A percentile compares a stretch with the other conserved stretches of the same genome.
Evolutionary conservation across 495 filamentous ascomycete genomes (phyloP).

Genomic region (Tuber melanosporum): DNA sequence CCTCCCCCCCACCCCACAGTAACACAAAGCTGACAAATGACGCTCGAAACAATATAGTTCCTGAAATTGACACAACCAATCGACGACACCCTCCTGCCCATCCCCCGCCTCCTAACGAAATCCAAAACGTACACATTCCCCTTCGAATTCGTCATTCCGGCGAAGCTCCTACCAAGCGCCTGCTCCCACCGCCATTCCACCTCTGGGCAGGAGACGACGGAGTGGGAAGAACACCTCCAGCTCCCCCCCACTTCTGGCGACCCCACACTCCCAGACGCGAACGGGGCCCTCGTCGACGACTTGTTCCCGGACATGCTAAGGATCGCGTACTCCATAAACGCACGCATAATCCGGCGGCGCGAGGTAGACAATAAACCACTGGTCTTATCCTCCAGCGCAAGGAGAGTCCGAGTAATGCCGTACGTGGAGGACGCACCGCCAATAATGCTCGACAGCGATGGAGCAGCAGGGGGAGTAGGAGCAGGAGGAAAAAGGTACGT

Average conservation of each 20-base stretch:
- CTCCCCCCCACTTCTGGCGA: conserved; percentile 79
- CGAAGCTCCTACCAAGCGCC: conserved; percentile 56
- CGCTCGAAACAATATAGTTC: conserved; percentile 47
- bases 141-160: conserved; percentile 83
- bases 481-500: conserved; percentile 54
- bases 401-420: conserved; percentile 73
- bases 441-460: not conserved
- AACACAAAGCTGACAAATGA: not conserved
- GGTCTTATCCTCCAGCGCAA: conserved; percentile 49
- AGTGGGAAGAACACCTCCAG: conserved; percentile 65
- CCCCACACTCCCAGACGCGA: conserved; percentile 46
- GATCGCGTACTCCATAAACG: conserved; percentile 68
- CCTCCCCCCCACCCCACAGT: not conserved
- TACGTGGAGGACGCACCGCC: conserved; percentile 68
- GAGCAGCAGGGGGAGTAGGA: conserved; percentile 45
- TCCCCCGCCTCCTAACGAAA: conserved; percentile 60
- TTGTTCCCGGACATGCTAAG: conserved; percentile 73
- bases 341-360: conserved; percentile 45
- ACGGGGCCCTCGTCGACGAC: conserved; percentile 62
- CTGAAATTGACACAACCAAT: conserved; percentile 79
- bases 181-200: conserved; percentile 53
- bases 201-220: conserved; percentile 47
- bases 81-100: conserved; percentile 59
- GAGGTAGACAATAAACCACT: conserved; percentile 28
- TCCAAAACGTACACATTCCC: conserved; percentile 65